phyloP scores from a whole-genome alignment of 2,329 filamentous ascomycete species.

The Hirsutella rhossiliensis region DNA sequence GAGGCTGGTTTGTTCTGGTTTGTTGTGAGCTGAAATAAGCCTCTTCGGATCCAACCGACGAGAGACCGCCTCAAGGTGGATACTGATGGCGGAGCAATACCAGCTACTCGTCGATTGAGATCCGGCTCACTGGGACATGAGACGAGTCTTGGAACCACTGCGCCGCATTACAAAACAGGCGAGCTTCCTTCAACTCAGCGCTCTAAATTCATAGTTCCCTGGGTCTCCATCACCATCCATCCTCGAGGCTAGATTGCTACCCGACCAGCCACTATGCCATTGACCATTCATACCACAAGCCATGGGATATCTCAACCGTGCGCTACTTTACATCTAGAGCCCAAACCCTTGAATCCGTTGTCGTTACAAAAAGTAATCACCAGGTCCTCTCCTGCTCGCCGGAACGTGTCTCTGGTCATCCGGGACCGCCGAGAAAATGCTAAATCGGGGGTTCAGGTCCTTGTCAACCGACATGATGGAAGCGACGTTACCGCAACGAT shows the following conservation, averaged over 20 bases:
- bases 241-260: background rate
- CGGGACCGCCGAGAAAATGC: constrained; percentile 81
- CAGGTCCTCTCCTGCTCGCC: constrained; percentile 52
- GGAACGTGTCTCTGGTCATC: constrained; percentile 74
- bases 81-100: too few relatives aligned
- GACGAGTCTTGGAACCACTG: too few relatives aligned
- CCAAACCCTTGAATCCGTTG: constrained; percentile 9
- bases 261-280: constrained; percentile 4
- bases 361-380: constrained; percentile 56
- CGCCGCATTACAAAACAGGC: too few relatives aligned
- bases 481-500: constrained; percentile 90
- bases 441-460: constrained; percentile 81
- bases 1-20: too few relatives aligned
- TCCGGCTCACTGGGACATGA: too few relatives aligned
- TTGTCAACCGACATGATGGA: constrained; percentile 90
- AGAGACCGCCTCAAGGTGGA: too few relatives aligned
- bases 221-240: background rate
- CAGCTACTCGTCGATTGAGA: too few relatives aligned
- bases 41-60: too few relatives aligned
- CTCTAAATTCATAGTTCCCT: too few relatives aligned
- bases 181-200: too few relatives aligned
- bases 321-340: constrained; percentile 28
- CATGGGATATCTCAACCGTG: constrained; percentile 30
- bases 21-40: too few relatives aligned
- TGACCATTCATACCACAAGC: constrained; percentile 18